A percentile compares a stretch with the other conserved stretches of the same genome.
These are phyloP conservation scores for Rutstroemia sp. DNA, from an alignment of 2,329 filamentous ascomycete genomes.

Conservation along the genomic window DNA sequence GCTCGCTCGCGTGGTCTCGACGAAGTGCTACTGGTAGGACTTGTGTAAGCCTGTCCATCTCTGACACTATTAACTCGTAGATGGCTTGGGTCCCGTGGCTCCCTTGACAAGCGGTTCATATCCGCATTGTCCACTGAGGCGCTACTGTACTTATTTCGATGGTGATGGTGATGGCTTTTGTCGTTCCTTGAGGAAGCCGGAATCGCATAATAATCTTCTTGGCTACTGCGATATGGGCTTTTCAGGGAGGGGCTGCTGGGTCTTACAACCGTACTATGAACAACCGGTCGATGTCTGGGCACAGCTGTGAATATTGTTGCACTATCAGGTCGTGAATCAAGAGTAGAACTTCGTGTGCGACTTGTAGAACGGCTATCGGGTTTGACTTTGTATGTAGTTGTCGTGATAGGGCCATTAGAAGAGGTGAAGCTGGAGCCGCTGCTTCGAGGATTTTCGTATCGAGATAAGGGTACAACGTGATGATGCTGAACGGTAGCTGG, in stretches of 20 bases:
- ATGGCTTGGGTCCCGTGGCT: conserved; percentile 16
- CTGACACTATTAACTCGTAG: conserved; percentile 17
- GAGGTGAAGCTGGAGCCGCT: conserved; percentile 26
- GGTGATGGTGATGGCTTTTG: conserved; percentile 7
- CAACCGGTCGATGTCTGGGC: conserved; percentile 28
- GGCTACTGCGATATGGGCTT: conserved; percentile 46
- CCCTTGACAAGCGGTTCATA: conserved; percentile 18
- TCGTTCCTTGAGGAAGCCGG: conserved; percentile 51
- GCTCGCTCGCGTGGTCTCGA: conserved; percentile 17
- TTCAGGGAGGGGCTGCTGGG: conserved; percentile 42
- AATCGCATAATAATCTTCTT: conserved; percentile 47
- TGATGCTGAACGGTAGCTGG: conserved; percentile 34
- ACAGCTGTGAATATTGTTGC: conserved; percentile 45
- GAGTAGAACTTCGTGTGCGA: conserved; percentile 40
- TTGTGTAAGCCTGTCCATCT: conserved; percentile 19
- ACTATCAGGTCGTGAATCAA: conserved; percentile 46
- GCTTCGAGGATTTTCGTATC: conserved; percentile 32
- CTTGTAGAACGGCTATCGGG: conserved; percentile 44
- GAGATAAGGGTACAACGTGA: conserved; percentile 42
- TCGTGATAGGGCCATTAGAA: conserved; percentile 34
- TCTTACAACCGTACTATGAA: conserved; percentile 26
- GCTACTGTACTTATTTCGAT: conserved; percentile 36
- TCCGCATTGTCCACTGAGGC: conserved; percentile 46
- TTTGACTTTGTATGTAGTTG: conserved; percentile 50
- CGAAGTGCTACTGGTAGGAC: background rate